A percentile compares a stretch with the other conserved stretches of the same genome.
Evolutionary conservation across 768 basidiomycete genomes (phyloP).

Genomic region (Lentinula raphanica): DNA sequence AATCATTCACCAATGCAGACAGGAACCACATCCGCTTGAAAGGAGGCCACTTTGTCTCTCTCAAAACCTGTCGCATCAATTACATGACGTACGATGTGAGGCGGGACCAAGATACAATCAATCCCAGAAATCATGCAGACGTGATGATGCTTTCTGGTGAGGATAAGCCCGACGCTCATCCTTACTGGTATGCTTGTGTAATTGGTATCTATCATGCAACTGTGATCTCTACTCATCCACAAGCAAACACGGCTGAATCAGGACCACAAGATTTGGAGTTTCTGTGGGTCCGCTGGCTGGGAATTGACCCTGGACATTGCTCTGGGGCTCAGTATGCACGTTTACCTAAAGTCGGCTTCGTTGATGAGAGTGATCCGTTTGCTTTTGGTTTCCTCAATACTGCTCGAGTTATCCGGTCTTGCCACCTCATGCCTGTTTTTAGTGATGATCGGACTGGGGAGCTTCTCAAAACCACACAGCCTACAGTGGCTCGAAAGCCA

Average conservation of each 20-base stretch:
- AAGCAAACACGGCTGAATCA: background rate
- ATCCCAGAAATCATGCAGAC: conserved; percentile 15
- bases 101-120: conserved; percentile 27
- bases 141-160: conserved; percentile 19
- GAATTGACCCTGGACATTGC: conserved; percentile 17
- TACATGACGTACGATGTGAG: conserved; percentile 32
- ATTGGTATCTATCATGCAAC: background rate
- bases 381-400: background rate
- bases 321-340: conserved; percentile 22
- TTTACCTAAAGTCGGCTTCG: conserved; percentile 27
- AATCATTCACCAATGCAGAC: conserved; percentile 11
- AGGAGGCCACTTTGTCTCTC: too few species aligned
- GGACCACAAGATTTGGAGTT: conserved; percentile 27
- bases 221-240: background rate
- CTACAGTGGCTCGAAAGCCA: background rate
- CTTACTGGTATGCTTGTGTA: conserved; percentile 11
- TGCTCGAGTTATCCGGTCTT: background rate
- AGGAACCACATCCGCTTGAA: too few species aligned
- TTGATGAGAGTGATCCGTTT: background rate
- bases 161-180: background rate
- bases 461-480: background rate
- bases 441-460: background rate
- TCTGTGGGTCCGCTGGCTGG: conserved; percentile 38
- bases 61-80: background rate
- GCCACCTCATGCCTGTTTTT: background rate